A percentile compares a stretch with the other conserved stretches of the same genome.
phyloP scores from a whole-genome alignment of 306 rosid species.

The Quercus robur region DNA sequence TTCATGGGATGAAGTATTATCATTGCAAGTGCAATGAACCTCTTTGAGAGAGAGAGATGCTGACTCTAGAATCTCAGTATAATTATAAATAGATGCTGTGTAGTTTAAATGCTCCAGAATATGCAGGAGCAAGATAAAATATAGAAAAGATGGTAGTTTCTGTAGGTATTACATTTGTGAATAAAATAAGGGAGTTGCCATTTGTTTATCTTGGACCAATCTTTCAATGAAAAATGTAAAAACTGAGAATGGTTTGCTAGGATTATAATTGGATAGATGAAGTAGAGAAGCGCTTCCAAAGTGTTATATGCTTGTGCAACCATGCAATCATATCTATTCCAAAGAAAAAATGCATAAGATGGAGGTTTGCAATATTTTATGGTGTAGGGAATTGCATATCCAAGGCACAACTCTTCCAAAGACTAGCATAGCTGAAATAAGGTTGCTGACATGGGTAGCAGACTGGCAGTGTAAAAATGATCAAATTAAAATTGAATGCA shows the following conservation, averaged over 20 bases:
- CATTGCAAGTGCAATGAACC: too few relatives aligned
- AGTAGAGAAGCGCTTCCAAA: background rate
- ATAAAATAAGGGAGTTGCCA: background rate
- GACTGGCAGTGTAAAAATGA: background rate
- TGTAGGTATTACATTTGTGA: background rate
- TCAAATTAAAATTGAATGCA: background rate
- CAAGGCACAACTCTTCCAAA: background rate
- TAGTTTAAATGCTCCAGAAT: background rate
- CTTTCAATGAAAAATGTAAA: background rate
- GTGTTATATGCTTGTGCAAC: background rate
- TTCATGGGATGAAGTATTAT: background rate
- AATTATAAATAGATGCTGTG: background rate
- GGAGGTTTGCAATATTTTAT: background rate
- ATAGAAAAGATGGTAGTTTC: background rate
- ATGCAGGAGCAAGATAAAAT: background rate
- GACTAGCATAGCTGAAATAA: background rate
- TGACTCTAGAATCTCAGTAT: background rate
- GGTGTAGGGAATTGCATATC: background rate
- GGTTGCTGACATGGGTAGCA: background rate
- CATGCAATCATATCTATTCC: background rate
- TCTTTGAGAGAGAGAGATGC: background rate
- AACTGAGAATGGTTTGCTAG: background rate
- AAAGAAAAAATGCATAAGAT: background rate
- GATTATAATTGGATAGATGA: background rate
- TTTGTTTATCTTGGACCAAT: background rate